A percentile compares a stretch with the other conserved stretches of the same genome.
Conservation (phyloP, 257 asterid genomes). For the Rhazya stricta region DNA sequence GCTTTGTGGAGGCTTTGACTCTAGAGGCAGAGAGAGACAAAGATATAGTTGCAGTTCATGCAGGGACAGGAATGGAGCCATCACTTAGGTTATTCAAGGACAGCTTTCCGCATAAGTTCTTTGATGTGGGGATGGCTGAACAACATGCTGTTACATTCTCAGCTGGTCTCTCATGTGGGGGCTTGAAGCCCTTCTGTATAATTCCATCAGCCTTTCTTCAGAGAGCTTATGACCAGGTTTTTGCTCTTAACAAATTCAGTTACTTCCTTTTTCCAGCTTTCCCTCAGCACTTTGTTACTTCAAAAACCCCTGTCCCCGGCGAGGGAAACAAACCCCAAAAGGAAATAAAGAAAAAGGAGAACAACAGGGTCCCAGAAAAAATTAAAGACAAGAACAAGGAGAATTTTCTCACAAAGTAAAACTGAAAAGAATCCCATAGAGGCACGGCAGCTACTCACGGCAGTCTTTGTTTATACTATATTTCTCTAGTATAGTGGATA, state of each 20-base stretch:
- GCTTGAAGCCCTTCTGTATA: slow-evolving; percentile 84
- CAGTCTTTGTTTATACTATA: background rate
- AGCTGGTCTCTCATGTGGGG: slow-evolving; percentile 79
- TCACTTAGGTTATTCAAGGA: slow-evolving; percentile 52
- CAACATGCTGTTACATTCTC: slow-evolving; percentile 93
- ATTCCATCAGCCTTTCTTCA: slow-evolving; percentile 84
- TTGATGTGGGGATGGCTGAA: slow-evolving; percentile 94
- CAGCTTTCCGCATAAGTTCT: slow-evolving; percentile 51
- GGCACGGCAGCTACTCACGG: background rate
- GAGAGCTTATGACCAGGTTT: slow-evolving; percentile 88
- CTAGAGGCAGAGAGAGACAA: slow-evolving; percentile 59
- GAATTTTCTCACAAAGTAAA: too few relatives aligned
- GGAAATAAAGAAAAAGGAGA: background rate
- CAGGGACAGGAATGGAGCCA: slow-evolving; percentile 87
- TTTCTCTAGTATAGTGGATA: background rate
- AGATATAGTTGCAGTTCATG: slow-evolving; percentile 78
- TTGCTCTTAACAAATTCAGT: slow-evolving; percentile 1
- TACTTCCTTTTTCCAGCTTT: background rate
- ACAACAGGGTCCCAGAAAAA: background rate
- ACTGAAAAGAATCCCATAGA: background rate
- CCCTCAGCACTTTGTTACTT: background rate
- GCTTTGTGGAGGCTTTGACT: slow-evolving; percentile 63
- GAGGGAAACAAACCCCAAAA: background rate
- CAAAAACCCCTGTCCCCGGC: background rate
- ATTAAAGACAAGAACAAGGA: background rate